Percentiles rank a stretch among this genome's conserved stretches.
phyloP scores from a whole-genome alignment of 2,329 filamentous ascomycete genomes.

The Furcasterigmium furcatum region DNA sequence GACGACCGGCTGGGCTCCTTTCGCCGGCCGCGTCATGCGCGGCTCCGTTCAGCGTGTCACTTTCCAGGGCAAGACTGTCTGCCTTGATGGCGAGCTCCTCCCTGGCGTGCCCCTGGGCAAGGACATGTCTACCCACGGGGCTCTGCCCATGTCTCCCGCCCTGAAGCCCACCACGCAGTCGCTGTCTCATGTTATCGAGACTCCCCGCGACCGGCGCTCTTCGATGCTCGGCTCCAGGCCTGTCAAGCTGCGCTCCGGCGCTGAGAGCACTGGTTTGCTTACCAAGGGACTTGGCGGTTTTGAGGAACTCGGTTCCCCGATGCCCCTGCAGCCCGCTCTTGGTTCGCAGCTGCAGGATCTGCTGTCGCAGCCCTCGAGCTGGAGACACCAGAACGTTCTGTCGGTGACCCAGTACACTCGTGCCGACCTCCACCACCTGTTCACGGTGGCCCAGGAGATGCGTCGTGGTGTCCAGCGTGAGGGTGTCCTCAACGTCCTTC shows the following conservation, averaged over 20 bases:
- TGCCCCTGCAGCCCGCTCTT: constrained; percentile 46
- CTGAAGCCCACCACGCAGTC: constrained; percentile 47
- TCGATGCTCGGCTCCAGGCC: constrained; percentile 25
- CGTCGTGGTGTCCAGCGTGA: constrained; percentile 89
- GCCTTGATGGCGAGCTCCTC: constrained; percentile 66
- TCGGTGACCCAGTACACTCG: constrained; percentile 90
- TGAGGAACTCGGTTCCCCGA: constrained; percentile 43
- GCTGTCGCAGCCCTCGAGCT: constrained; percentile 71
- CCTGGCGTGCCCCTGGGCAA: constrained; percentile 57
- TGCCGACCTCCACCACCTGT: constrained; percentile 85
- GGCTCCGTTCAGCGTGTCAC: constrained; percentile 72
- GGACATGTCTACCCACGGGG: constrained; percentile 71
- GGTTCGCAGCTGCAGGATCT: constrained; percentile 67
- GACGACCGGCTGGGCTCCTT: constrained; percentile 63
- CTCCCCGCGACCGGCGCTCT: constrained; percentile 27
- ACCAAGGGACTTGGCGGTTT: constrained; percentile 12
- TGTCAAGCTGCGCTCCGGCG: constrained; percentile 24
- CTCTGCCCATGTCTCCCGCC: constrained; percentile 53
- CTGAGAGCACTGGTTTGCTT: constrained; percentile 8
- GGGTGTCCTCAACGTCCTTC: constrained; percentile 82
- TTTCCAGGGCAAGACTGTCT: constrained; percentile 72
- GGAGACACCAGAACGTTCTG: constrained; percentile 86
- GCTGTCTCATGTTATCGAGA: constrained; percentile 29
- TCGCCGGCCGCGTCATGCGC: constrained; percentile 64
- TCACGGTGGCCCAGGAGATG: constrained; percentile 98